A percentile compares a stretch with the other conserved stretches of the same genome.
phyloP scores from a whole-genome alignment of 140 eudicot species.

The Anethum foeniculum region DNA sequence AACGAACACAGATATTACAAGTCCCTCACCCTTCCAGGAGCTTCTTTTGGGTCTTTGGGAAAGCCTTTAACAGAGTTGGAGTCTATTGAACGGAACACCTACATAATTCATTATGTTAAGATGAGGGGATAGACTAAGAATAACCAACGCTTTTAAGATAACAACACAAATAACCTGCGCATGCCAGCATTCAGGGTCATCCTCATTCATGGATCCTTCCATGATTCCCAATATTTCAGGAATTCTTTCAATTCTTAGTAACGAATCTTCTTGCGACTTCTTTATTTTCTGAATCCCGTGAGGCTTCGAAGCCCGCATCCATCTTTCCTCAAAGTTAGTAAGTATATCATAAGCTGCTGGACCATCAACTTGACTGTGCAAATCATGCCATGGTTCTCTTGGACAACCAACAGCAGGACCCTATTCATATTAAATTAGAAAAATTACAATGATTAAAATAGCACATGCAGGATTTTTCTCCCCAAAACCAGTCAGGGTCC shows the following conservation, averaged over 20 bases:
- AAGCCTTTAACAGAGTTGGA: slow-evolving; percentile 78
- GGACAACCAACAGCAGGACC: slow-evolving; percentile 74
- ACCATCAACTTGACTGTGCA: slow-evolving; percentile 77
- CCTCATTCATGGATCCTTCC: slow-evolving; percentile 36
- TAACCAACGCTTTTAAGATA: background rate
- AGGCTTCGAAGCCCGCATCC: slow-evolving; percentile 73
- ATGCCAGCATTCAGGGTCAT: slow-evolving; percentile 71
- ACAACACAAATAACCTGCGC: slow-evolving; percentile 47
- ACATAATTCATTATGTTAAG: background rate
- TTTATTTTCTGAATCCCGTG: slow-evolving; percentile 47
- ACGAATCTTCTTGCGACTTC: slow-evolving; percentile 40
- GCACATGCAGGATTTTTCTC: background rate
- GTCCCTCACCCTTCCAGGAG: slow-evolving; percentile 48
- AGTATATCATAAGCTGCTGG: slow-evolving; percentile 90
- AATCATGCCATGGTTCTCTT: slow-evolving; percentile 97
- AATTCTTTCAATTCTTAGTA: slow-evolving; percentile 54
- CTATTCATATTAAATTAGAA: slow-evolving; percentile 16
- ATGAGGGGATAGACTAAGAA: background rate
- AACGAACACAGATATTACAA: slow-evolving; percentile 2
- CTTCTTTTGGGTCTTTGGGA: slow-evolving; percentile 79
- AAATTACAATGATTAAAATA: background rate
- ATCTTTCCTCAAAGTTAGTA: slow-evolving; percentile 77
- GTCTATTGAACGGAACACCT: slow-evolving; percentile 82
- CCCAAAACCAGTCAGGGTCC: background rate
- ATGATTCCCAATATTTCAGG: slow-evolving; percentile 51